Percentiles rank a stretch among this genome's conserved stretches.
These are phyloP conservation scores for Drosera spatulata DNA, from an alignment of 179 eudicot species.

Conservation along the genomic window DNA sequence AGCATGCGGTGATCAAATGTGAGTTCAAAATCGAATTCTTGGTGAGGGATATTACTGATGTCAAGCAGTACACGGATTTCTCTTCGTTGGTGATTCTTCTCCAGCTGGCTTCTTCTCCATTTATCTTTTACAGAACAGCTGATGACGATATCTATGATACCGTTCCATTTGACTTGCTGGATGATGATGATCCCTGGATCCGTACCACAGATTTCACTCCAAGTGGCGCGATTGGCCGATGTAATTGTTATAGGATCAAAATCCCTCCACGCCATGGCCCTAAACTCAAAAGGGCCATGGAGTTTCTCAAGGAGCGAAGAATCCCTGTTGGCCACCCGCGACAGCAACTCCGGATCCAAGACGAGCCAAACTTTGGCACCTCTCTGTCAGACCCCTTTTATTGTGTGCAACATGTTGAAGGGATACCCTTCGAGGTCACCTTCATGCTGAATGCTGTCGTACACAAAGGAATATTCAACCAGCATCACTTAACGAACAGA, in stretches of 20 bases:
- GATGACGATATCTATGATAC: constrained; percentile 68
- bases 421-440: constrained; percentile 40
- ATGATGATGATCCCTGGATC: constrained; percentile 97
- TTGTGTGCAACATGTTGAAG: constrained; percentile 41
- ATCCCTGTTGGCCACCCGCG: constrained; percentile 17
- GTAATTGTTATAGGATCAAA: constrained; percentile 39
- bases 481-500: constrained; percentile 45
- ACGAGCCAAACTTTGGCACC: constrained; percentile 58
- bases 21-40: constrained; percentile 61
- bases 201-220: constrained; percentile 72
- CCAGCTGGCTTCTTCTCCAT: constrained; percentile 65
- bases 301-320: constrained; percentile 36
- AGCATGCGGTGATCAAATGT: constrained; percentile 45
- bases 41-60: constrained; percentile 49
- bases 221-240: constrained; percentile 70
- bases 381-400: constrained; percentile 48
- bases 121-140: constrained; percentile 66
- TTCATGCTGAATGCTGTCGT: constrained; percentile 67
- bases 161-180: constrained; percentile 58
- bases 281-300: constrained; percentile 36
- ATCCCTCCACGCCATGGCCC: constrained; percentile 52
- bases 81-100: constrained; percentile 35
- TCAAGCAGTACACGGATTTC: constrained; percentile 26
- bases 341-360: constrained; percentile 21
- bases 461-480: constrained; percentile 72